Conservation (phyloP, 257 asterid species). For the Nicotiana tabacum region DNA sequence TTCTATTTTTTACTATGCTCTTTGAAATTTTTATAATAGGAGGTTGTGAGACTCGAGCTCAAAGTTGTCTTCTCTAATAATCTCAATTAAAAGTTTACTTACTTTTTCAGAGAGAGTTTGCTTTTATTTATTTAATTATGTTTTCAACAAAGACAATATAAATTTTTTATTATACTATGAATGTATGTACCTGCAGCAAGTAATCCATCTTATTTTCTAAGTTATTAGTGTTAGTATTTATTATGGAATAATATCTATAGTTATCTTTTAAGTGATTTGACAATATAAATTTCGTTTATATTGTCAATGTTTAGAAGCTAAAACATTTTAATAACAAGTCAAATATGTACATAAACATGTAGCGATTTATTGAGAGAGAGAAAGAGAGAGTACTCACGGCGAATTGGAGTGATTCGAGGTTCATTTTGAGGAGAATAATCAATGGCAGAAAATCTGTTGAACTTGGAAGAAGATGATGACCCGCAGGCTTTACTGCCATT, state of each 20-base stretch:
- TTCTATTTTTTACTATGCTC: too few species aligned
- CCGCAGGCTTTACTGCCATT: not conserved
- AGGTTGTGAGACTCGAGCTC: too few species aligned
- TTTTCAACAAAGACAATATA: too few species aligned
- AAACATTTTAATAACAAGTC: too few species aligned
- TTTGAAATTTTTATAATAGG: too few species aligned
- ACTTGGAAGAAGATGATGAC: not conserved
- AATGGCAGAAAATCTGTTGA: conserved; percentile 3
- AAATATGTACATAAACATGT: not conserved
- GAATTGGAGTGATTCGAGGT: not conserved
- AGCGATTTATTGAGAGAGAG: not conserved
- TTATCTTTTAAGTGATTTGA: not conserved
- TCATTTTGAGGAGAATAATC: not conserved
- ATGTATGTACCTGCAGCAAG: not conserved
- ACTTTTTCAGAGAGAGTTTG: too few species aligned
- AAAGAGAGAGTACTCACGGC: not conserved
- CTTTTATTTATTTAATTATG: too few species aligned
- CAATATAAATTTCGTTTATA: too few species aligned
- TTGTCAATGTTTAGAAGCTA: too few species aligned
- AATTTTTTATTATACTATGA: too few species aligned
- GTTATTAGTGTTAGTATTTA: not conserved
- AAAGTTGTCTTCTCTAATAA: too few species aligned
- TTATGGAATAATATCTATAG: not conserved
- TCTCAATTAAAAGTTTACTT: too few species aligned
- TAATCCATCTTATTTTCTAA: not conserved